Evolutionary conservation across 2,329 filamentous ascomycete genomes (phyloP), one percentile per base, ranked within the genome.

Genomic region (Coniochaeta sp.): DNA sequence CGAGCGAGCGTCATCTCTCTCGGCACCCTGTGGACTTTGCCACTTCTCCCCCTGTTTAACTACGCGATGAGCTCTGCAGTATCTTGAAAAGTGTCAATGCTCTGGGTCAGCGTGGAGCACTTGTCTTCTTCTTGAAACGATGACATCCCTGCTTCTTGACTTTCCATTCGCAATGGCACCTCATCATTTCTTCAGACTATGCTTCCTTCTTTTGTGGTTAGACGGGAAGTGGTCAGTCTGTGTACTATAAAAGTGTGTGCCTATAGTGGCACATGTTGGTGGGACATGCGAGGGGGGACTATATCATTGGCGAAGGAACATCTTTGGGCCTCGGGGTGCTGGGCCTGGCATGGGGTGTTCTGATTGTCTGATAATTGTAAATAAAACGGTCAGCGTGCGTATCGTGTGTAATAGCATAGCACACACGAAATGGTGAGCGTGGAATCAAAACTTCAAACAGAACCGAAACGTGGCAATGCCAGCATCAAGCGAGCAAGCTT

Each of bases 321-420:
- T 52, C 47, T 52, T 52, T 52, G 54, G 54, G 34, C 16, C n/a
- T n/a, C 1, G 34, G 34, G 26, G 54, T 36, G 31, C 14, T 34
- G 28, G n/a, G 54, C 54, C 34, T 57, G 6, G 54, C 31, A 38
- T 57, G 54, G n/a, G 31, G 14, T 36, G 28, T 36, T 38, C 17
- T 57, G 28, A 28, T 57, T 57, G 54, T 57, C 17, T 57, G 54
- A 57, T 57, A 34, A 57, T 34, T 57, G 54, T 57, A 57, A 31
- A 57, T 57, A 57, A 57, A 57, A 55, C 43, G 43, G 47, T 52
- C 24, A 28, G 47, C 16, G 17, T n/a, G 43, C 11, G 22, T 50
- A 4, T 9, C n/a, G 44, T 50, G 44, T 52, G n/a, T 6, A 52
- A 24, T 24, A 52, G 47, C 47, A 52, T 52, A 52, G 47, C 47